Base-by-base conservation (phyloP, 23 red algal species). In the Chondrus crispus region DNA sequence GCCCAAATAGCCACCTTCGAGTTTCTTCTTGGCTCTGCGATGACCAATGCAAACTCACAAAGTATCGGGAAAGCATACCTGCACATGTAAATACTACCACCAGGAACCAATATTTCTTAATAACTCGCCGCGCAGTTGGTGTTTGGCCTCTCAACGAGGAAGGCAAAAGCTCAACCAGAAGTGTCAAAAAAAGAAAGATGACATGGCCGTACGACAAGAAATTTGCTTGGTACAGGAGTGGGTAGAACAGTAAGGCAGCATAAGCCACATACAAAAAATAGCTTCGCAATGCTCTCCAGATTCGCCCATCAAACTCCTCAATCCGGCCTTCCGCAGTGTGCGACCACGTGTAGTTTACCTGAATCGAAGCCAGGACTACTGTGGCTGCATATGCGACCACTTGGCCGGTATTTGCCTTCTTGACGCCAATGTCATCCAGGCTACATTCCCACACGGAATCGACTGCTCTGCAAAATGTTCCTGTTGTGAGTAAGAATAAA, bases 301-400 rank as follows among this genome's bases (percentile, higher is more conserved):
- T 73, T n/a, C n/a, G 26, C 5, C 37, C 43, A 37, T 47, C 29
- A 47, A 76, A 76, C 10, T 76, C 71, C 43, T 41, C 38, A 20
- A 76, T 47, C 2, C 39, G 19, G 45, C 62, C 62, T 24, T n/a
- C 52, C 3, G 84, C 29, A n/a, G n/a, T n/a, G n/a, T n/a, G n/a
- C n/a, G n/a, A n/a, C 84, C 84, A 88, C 32, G 84, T 88, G 60
- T 73, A 74, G 39, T 88, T 62, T 43, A 88, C 55, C 30, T 88
- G 84, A 24, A 88, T 72, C 11, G 84, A 88, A 32, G 84, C 62
- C 30, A 68, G 32, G 42, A 88, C 84, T 4, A 74, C 62, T n/a
- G 60, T 68, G 28, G 66, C 66, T 14, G 84, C 60, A 33, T 88
- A 88, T n/a, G 62, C 62, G 29, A 88, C 54, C 41, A 72, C 44